Evolutionary conservation across 345 rosid species (phyloP), one percentile per base, ranked within the genome.

Genomic region (Gossypium herbaceum): DNA sequence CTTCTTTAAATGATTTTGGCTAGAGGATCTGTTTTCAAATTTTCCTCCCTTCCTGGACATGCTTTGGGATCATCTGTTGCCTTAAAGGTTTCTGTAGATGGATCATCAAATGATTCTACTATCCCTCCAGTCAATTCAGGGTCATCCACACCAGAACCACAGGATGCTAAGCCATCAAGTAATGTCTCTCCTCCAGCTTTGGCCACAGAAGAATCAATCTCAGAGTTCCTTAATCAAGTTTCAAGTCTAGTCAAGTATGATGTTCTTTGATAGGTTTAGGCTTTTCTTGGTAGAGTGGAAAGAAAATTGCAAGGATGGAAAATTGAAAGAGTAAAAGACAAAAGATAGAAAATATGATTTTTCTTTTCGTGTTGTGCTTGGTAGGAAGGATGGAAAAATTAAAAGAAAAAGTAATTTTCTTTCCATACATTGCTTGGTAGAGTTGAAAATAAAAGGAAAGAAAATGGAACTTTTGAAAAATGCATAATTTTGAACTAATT

Each of bases 161-260:
- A 86, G 79, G 90, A 86, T 34, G 69, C 67, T 12, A 71, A 73
- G 52, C 68, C 81, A 76, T 73, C 85, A n/a, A 73, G 79, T 47
- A 82, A 86, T 29, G 81, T 85, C 68, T 63, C 85, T 59, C 51
- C 86, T 69, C 57, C 87, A 69, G 61, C 80, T 68, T 73, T 81
- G 79, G 92, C 88, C 66, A 81, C 93, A 0, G 88, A 89, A 76
- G 92, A 89, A 69, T 83, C 94, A 19, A 84, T 93, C 73, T 88
- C 94, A 41, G 91, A 88, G 85, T 91, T 93, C 76, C 85, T 91
- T 73, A 58, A 84, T 22, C 94, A 89, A 89, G 98, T 91, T 62
- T 76, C 97, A 66, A 85, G 86, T 81, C 94, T 93, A 68, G 92
- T 93, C 79, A 91, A 91, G 97, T 93, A 79, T 83, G 89, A 34